These are phyloP conservation scores for Lathyrus tuberosus DNA, from an alignment of 306 rosid species.

Conservation along the genomic window DNA sequence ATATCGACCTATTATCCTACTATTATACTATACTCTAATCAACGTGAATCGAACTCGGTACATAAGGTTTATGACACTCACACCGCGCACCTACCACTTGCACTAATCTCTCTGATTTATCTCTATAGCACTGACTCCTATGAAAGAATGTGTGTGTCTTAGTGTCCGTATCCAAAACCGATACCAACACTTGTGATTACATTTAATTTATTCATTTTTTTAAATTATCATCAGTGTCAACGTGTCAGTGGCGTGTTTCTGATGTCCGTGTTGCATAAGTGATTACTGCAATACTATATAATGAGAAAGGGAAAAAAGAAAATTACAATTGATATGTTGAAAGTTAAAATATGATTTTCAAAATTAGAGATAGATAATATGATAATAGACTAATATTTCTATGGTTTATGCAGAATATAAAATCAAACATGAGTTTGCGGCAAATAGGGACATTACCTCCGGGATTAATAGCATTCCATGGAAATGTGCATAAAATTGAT, in stretches of 20 bases:
- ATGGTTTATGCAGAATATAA: constrained; percentile 73
- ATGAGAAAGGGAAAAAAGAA: no score
- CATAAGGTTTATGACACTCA: background rate
- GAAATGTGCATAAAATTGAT: constrained; percentile 80
- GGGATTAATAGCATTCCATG: constrained; percentile 91
- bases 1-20: constrained; percentile 11
- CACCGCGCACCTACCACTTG: background rate
- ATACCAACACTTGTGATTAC: no score
- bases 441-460: constrained; percentile 95
- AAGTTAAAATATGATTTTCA: constrained; percentile 13
- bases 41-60: background rate
- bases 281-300: background rate
- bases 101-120: background rate
- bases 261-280: no score
- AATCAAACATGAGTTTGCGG: constrained; percentile 91
- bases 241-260: background rate
- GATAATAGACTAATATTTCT: background rate
- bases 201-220: no score
- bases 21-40: background rate
- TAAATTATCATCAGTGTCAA: no score
- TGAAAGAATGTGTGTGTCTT: no score
- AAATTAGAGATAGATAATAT: no score
- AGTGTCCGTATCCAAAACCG: no score
- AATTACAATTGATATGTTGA: background rate
- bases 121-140: no score